phyloP scores from a whole-genome alignment of 495 filamentous ascomycete species.

The Lineolata rhizophorae region DNA sequence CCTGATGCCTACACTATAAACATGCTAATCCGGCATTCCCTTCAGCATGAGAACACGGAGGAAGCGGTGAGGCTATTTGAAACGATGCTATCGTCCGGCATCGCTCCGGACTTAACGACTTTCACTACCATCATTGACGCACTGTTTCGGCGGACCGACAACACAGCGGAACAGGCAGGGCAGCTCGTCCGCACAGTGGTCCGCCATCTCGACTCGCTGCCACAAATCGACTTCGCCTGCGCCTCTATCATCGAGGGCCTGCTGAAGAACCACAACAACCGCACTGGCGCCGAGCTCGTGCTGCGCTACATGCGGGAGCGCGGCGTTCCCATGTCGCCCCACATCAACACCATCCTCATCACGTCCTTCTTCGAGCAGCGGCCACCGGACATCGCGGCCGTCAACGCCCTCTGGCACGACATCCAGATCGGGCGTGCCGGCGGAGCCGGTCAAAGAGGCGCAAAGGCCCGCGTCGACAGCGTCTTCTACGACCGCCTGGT shows the following conservation, averaged over 20 bases:
- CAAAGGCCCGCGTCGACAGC: slow-evolving; percentile 22
- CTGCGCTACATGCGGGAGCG: slow-evolving; percentile 33
- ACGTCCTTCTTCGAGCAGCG: slow-evolving; percentile 35
- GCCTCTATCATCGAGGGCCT: slow-evolving; percentile 40
- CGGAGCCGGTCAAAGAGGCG: no score
- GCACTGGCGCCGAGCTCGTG: slow-evolving; percentile 30
- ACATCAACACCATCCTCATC: slow-evolving; percentile 51
- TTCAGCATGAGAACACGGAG: background rate
- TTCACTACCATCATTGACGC: slow-evolving; percentile 32
- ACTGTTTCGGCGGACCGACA: slow-evolving; percentile 18
- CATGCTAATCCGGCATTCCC: slow-evolving; percentile 8
- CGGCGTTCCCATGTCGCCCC: slow-evolving; percentile 27
- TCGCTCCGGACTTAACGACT: slow-evolving; percentile 34
- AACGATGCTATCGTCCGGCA: slow-evolving; percentile 19
- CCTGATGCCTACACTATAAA: slow-evolving; percentile 37
- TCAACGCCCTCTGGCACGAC: slow-evolving; percentile 29
- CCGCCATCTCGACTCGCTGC: slow-evolving; percentile 27
- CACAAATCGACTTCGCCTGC: slow-evolving; percentile 34
- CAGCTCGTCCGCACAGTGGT: slow-evolving; percentile 25
- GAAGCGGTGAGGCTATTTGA: background rate
- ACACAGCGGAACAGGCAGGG: slow-evolving; percentile 15
- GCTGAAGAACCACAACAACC: slow-evolving; percentile 23
- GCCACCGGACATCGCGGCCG: slow-evolving; percentile 33
- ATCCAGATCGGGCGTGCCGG: no score
- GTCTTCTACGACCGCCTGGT: slow-evolving; percentile 48